Evolutionary conservation across 805 yeast species (phyloP).

Genomic region (Suhomyces sp.): DNA sequence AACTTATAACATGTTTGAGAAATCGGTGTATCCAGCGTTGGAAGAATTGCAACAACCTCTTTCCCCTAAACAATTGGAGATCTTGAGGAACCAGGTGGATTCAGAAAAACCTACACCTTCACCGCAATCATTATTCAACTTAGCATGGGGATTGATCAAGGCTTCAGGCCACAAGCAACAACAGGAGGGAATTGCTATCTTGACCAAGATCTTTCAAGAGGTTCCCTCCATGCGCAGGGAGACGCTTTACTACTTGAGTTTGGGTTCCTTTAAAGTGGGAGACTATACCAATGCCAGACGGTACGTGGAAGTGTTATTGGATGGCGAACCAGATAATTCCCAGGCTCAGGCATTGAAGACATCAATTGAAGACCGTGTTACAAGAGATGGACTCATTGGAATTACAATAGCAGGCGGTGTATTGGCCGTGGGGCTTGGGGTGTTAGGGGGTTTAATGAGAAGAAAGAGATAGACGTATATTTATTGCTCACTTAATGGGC

Average conservation of each 20-base stretch:
- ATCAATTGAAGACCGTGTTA: slow-evolving; percentile 79
- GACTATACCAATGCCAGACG: slow-evolving; percentile 84
- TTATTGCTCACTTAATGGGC: too few species aligned
- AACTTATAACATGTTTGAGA: slow-evolving; percentile 5
- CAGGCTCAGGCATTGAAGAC: slow-evolving; percentile 73
- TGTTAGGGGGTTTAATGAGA: slow-evolving; percentile 42
- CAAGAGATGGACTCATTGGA: slow-evolving; percentile 86
- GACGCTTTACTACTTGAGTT: slow-evolving; percentile 79
- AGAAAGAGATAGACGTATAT: slow-evolving; percentile 23
- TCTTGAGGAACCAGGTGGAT: slow-evolving; percentile 73
- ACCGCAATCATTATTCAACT: slow-evolving; percentile 85
- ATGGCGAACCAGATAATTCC: slow-evolving; percentile 78
- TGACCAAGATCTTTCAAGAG: slow-evolving; percentile 68
- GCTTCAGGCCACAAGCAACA: slow-evolving; percentile 63
- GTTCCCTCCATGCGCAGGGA: slow-evolving; percentile 86
- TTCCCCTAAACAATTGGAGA: slow-evolving; percentile 69
- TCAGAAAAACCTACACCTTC: slow-evolving; percentile 79
- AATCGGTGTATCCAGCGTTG: slow-evolving; percentile 34
- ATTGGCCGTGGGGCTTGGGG: slow-evolving; percentile 79
- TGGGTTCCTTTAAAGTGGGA: slow-evolving; percentile 86
- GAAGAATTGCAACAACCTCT: slow-evolving; percentile 53
- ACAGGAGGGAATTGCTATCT: slow-evolving; percentile 72
- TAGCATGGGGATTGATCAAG: slow-evolving; percentile 94
- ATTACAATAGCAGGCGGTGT: slow-evolving; percentile 84
- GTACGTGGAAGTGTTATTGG: slow-evolving; percentile 74